Evolutionary conservation across 2,329 filamentous ascomycete genomes (phyloP), one percentile per base, ranked within the genome.

Genomic region (Alternaria gansuensis): DNA sequence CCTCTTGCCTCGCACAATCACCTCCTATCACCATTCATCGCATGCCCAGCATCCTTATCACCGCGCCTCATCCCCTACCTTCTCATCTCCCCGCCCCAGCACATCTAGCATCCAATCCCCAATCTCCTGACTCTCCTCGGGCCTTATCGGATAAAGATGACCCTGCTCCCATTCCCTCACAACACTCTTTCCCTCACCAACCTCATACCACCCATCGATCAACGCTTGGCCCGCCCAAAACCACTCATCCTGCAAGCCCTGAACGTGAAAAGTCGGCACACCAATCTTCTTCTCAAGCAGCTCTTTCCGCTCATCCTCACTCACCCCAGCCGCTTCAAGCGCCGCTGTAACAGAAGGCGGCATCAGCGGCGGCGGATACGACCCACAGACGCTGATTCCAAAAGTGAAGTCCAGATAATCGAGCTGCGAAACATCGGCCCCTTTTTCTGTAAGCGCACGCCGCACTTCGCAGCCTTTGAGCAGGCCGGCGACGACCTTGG

Each of bases 231-330:
- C 73, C 51, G 71, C 70, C 70, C 72, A 75, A 7, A 59, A 44
- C 69, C 71, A 78, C 61, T 77, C 73, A 56, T 79, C 77, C 60
- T 72, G 54, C 28, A 34, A 56, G 1, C 74, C 77, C 54, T 63
- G 58, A 1, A 77, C 65, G 68, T 78, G 75, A 24, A 78, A 41
- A 40, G 67, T 67, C n/a, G 75, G 75, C 5, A 58, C 54, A 3
- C 8, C 13, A 28, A 77, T 73, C 57, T 69, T 74, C 39, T 14
- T 39, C 14, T 40, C 52, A 23, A 64, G 1, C 9, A 69, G 4
- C 39, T 34, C 50, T 39, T 61, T 54, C 48, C 60, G 51, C 41
- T 67, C 62, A 14, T 33, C 61, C 0, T 57, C 45, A 6, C 40
- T 37, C 29, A 45, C 14, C 13, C 39, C 40, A 10, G 51, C 59